A percentile compares a stretch with the other conserved stretches of the same genome.
Evolutionary conservation across 306 rosid genomes (phyloP).

Genomic region (Quercus ilex): DNA sequence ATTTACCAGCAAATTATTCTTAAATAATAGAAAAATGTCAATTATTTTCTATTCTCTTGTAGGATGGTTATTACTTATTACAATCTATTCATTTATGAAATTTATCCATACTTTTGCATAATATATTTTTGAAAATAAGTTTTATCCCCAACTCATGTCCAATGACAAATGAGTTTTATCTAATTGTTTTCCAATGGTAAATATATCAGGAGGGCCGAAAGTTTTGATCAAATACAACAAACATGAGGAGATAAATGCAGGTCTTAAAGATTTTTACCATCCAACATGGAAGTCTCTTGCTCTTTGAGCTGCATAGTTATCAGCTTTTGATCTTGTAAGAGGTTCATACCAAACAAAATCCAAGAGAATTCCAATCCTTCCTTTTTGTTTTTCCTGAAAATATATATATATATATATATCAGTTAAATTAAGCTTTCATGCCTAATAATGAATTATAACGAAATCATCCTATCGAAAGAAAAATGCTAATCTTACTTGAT

Average conservation of each 20-base stretch:
- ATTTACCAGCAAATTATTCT: neutral
- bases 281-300: conserved; percentile 93
- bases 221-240: neutral
- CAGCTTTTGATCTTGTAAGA: conserved; percentile 86
- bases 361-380: conserved; percentile 75
- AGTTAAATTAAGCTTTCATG: neutral
- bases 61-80: too few relatives aligned
- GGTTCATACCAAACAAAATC: conserved; percentile 95
- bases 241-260: neutral
- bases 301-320: conserved; percentile 86
- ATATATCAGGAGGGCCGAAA: neutral
- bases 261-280: conserved; percentile 52
- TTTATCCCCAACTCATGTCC: neutral
- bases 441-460: neutral
- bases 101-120: too few relatives aligned
- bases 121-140: too few relatives aligned
- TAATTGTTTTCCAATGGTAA: neutral
- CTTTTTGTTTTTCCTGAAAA: conserved; percentile 67
- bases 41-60: too few relatives aligned
- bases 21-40: too few relatives aligned
- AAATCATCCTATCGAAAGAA: neutral
- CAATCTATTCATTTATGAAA: too few relatives aligned
- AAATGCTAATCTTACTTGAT: conserved; percentile 44
- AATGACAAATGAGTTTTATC: neutral
- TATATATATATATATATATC: conserved; percentile 9